phyloP scores from a whole-genome alignment of 352 stramenopile genomes.

The Globisporangium recalcitrans region DNA sequence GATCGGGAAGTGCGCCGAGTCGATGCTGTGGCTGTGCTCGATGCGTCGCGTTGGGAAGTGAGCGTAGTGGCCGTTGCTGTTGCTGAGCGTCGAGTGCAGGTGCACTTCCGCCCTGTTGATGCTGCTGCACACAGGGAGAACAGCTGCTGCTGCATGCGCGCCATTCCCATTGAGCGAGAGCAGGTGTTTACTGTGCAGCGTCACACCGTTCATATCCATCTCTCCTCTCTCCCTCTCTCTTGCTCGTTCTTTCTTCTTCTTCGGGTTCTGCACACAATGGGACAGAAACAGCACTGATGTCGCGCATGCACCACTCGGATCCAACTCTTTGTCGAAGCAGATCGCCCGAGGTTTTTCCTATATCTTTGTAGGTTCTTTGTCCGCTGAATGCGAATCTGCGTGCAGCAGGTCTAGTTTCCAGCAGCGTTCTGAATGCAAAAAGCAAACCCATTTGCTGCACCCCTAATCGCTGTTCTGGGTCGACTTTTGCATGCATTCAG shows the following conservation, averaged over 20 bases:
- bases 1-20: conserved; percentile 22
- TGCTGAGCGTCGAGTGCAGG: neutral
- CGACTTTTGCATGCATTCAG: neutral
- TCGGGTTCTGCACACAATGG: neutral
- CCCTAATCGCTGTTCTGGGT: neutral
- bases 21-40: conserved; percentile 44
- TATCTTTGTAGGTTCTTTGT: neutral
- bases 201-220: conserved; percentile 7
- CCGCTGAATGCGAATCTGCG: neutral
- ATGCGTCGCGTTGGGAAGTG: conserved; percentile 29
- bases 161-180: neutral
- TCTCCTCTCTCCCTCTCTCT: neutral
- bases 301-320: neutral
- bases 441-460: neutral
- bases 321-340: no score
- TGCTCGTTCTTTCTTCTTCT: conserved; percentile 9
- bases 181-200: neutral
- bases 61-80: conserved; percentile 4
- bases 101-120: conserved; percentile 14
- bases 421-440: neutral
- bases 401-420: neutral
- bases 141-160: conserved; percentile 3
- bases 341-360: neutral
- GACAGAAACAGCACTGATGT: conserved; percentile 5
- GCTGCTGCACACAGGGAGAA: neutral